Evolutionary conservation across 78 protist genomes (phyloP).

Genomic region (Pigoraptor vietnamica): DNA sequence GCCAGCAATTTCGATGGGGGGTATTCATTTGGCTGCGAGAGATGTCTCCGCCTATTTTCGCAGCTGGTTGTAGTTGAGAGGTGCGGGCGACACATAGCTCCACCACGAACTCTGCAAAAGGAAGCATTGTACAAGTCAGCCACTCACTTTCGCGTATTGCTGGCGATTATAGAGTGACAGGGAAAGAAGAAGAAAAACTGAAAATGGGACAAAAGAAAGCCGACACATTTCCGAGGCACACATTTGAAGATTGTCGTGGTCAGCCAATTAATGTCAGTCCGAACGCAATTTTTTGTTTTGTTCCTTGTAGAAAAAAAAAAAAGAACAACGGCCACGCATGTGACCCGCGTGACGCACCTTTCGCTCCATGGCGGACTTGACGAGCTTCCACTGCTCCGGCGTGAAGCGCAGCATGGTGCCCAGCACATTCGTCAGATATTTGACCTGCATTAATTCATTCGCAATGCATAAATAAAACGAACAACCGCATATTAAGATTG

Average conservation of each 20-base stretch:
- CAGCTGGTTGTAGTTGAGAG: not conserved
- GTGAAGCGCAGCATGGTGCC: not conserved
- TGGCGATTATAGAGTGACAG: too few relatives aligned
- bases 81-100: not conserved
- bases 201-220: not conserved
- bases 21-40: too few relatives aligned
- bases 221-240: not conserved
- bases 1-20: not conserved
- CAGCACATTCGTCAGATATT: not conserved
- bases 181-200: too few relatives aligned
- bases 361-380: not conserved
- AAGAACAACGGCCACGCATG: not conserved
- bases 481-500: too few relatives aligned
- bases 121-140: too few relatives aligned
- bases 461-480: not conserved
- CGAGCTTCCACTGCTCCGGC: not conserved
- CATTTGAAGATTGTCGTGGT: not conserved
- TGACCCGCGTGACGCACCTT: not conserved
- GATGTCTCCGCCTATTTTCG: not conserved
- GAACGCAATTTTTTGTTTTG: too few relatives aligned
- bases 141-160: too few relatives aligned
- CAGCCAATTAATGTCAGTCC: not conserved
- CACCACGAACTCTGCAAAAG: not conserved
- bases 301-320: not conserved
- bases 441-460: not conserved